Percentiles rank a stretch among this genome's conserved stretches.
Conservation (phyloP, 2,329 filamentous ascomycete species). For the Curvularia sp. region DNA sequence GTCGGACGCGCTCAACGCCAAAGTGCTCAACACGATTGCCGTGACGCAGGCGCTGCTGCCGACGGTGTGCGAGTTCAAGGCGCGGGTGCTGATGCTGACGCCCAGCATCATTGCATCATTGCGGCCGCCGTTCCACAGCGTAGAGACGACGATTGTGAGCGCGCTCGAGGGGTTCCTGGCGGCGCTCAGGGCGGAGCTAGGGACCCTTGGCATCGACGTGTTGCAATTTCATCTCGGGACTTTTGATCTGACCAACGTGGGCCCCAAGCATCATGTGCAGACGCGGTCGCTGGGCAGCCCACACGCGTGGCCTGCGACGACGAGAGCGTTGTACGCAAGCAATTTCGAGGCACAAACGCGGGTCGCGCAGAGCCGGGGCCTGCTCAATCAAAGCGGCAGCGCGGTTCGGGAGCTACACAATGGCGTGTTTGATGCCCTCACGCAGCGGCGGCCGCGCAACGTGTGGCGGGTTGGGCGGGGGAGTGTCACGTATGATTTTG, state of each 20-base stretch:
- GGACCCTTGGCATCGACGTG: conserved; percentile 76
- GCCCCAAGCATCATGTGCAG: conserved; percentile 52
- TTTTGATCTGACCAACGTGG: conserved; percentile 79
- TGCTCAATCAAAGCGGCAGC: conserved; percentile 66
- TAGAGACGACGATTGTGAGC: conserved; percentile 84
- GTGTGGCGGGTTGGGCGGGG: conserved; percentile 84
- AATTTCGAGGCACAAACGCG: conserved; percentile 51
- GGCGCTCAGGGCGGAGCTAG: conserved; percentile 80
- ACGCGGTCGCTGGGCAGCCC: conserved; percentile 43
- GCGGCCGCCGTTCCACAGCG: conserved; percentile 79
- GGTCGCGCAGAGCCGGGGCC: conserved; percentile 59
- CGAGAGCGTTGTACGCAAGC: conserved; percentile 46
- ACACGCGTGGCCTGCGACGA: conserved; percentile 49
- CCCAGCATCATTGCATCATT: conserved; percentile 82
- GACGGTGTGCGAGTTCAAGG: conserved; percentile 60
- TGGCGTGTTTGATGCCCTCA: conserved; percentile 88
- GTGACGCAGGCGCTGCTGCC: conserved; percentile 85
- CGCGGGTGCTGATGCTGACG: conserved; percentile 78
- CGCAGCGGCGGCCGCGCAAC: conserved; percentile 64
- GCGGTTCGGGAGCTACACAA: conserved; percentile 81
- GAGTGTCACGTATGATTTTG: conserved; percentile 81
- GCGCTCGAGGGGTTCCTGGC: conserved; percentile 87
- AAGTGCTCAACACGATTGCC: conserved; percentile 86
- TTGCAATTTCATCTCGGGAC: conserved; percentile 90
- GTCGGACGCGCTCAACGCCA: conserved; percentile 90